Evolutionary conservation across 768 basidiomycete species (phyloP), one percentile per base, ranked within the genome.

Genomic region (Trametes cinnabarina): DNA sequence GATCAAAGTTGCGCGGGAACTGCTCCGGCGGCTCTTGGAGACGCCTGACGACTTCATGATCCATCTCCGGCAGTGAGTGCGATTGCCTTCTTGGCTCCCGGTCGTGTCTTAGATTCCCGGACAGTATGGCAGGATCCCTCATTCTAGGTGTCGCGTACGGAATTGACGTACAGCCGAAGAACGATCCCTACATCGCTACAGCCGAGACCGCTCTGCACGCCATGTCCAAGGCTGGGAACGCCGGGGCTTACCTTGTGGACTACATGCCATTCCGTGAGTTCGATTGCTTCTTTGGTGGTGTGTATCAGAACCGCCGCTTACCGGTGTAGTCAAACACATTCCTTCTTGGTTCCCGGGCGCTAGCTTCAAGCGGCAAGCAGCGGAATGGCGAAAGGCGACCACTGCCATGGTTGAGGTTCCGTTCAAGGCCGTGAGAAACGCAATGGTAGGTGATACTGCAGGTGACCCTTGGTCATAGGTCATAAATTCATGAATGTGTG

Each of bases 241-340:
- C 76, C 2, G 80, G 79, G 14, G 60, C 71, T 34, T 82, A 75
- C 57, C 67, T 81, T 4, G 79, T 85, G 6, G 81, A 83, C 52
- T 53, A 61, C n/a, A 57, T 73, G 28, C 70, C 72, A n/a, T 51
- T 65, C 34, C 63, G 72, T 72, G 51, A 37, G 70, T 67, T 25
- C 14, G 8, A 35, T 42, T 37, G 10, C 48, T 20, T 51, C 44
- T 42, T 17, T 49, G 11, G 46, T 53, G 32, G 20, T n/a, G n/a
- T n/a, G 20, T 22, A 23, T 17, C 25, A 39, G 23, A 39, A 42
- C 11, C 23, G 40, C 37, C 50, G 53, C 22, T 37, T 40, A 44
- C 37, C 30, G 19, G 15, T 44, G 22, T 43, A 64, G 61, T 69
- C 42, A 56, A 62, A 43, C 50, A 66, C 46, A 50, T 66, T 20